Base-by-base conservation (phyloP, 345 rosid species). In the Turritis glabra region DNA sequence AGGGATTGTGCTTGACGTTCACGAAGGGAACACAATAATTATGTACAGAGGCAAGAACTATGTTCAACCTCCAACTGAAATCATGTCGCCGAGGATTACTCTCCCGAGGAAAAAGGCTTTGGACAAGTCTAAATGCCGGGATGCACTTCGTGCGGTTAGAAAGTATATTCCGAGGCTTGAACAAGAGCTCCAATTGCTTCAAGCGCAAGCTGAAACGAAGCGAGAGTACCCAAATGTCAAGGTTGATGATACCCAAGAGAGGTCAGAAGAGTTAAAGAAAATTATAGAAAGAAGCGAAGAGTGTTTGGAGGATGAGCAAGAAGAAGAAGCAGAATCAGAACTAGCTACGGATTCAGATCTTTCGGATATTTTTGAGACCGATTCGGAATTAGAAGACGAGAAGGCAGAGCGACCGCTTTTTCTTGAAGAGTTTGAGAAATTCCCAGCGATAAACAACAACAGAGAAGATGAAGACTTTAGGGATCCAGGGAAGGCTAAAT, bases 41-140 rank as follows among this genome's bases (percentile, higher is more conserved):
- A 92, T 92, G 98, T 92, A 95, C 60, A 82, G 97, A 81, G 98
- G 98, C 69, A 90, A 95, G 86, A 95, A 95, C 71, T 92, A 95
- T 80, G 78, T 83, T 13, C 99, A 92, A 55, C 96, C 99, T 14
- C 98, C 98, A 8, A 91, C 97, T 13, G 98, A 95, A 70, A 95
- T 92, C 37, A 91, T 93, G 98, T 91, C 93, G 3, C 97, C 97
- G 0, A 80, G 96, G 83, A 83, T 84, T 82, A 91, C 98, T 58
- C 91, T 94, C 46, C 80, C 91, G 0, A 84, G 96, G 78, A 91
- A 86, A 80, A 94, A 94, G 93, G 98, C 90, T 64, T 73, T 92
- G 85, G 99, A 95, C 67, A 95, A 91, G 67, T 92, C 97, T 51
- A 95, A 87, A 67, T 89, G 84, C 64, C 74, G 93, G 67, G 99